Base-by-base conservation (phyloP, 2,329 filamentous ascomycete genomes). In the Pseudogymnoascus sp. region DNA sequence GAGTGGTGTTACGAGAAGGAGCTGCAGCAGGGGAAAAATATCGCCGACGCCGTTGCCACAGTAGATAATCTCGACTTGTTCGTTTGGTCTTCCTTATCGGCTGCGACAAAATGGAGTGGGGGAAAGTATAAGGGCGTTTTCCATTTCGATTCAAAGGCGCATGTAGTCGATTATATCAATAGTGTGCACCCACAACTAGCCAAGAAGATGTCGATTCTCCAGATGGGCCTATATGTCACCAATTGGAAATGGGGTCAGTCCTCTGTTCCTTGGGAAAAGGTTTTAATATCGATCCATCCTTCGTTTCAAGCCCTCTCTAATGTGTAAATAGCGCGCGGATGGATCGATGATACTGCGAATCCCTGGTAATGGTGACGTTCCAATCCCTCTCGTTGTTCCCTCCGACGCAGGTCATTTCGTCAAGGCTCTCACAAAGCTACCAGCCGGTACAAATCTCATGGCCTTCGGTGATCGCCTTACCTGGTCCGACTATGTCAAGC, bases 131-230 rank as follows among this genome's bases (percentile, higher is more conserved):
- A 64, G 0, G 67, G 69, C 42, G 73, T 73, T 12, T 74, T 74
- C 61, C 75, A 78, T 64, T 77, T 76, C 59, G 75, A 78, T 40
- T 63, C 67, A 7, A 78, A 78, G 65, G 73, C 71, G 1, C 66
- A 69, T 6, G 64, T 71, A 1, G 65, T 67, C 8, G 63, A 70
- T n/a, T 72, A 74, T 62, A 67, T 71, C 63, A 66, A 69, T 63
- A 46, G 67, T 23, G 44, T 66, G 53, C 68, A 70, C 65, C 69
- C 69, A 1, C 46, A 64, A 14, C 67, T 76, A 23, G 72, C 70
- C 63, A 66, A 69, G 50, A 73, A 69, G 63, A 75, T 70, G 36
- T 74, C 70, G 50, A 67, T 72, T 61, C 60, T 77, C 46, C 73
- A 75, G 65, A 72, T 75, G 53, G 74, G 72, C 2, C 71, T 70